Conservation (phyloP, 2,329 filamentous ascomycete genomes). For the Alternaria sp. region DNA sequence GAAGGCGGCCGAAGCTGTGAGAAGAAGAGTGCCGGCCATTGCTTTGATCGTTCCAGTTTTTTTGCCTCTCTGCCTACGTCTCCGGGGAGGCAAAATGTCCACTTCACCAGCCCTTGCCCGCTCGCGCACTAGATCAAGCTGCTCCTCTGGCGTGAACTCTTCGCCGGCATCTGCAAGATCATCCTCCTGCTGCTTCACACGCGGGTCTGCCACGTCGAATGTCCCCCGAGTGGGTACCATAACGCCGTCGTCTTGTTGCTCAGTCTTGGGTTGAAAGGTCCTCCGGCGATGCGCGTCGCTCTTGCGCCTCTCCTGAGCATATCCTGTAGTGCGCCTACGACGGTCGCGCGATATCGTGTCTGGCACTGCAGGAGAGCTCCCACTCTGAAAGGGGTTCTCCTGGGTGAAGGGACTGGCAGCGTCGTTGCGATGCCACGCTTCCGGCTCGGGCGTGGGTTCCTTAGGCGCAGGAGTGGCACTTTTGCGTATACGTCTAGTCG, state of each 20-base stretch:
- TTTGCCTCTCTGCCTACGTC: slow-evolving; percentile 44
- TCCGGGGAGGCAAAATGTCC: slow-evolving; percentile 56
- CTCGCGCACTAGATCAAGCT: slow-evolving; percentile 76
- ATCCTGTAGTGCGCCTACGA: slow-evolving; percentile 62
- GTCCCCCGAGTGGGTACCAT: slow-evolving; percentile 64
- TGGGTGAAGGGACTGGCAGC: slow-evolving; percentile 78
- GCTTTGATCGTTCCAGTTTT: slow-evolving; percentile 63
- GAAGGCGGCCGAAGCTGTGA: slow-evolving; percentile 75
- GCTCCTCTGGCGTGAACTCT: slow-evolving; percentile 93
- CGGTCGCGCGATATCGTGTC: slow-evolving; percentile 52
- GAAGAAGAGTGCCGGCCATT: slow-evolving; percentile 74
- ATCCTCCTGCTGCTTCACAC: slow-evolving; percentile 50
- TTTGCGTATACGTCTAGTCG: slow-evolving; percentile 49
- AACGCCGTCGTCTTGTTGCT: slow-evolving; percentile 62
- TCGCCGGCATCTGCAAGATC: slow-evolving; percentile 74
- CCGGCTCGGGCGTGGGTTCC: slow-evolving; percentile 59
- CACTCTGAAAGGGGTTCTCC: slow-evolving; percentile 93
- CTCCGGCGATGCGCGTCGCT: slow-evolving; percentile 54
- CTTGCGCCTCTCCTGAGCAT: slow-evolving; percentile 52
- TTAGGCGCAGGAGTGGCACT: slow-evolving; percentile 54
- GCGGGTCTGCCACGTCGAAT: slow-evolving; percentile 65
- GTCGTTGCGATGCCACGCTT: slow-evolving; percentile 51
- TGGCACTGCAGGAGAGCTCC: slow-evolving; percentile 69
- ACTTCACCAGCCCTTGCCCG: slow-evolving; percentile 65
- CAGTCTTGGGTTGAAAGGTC: slow-evolving; percentile 52